These are phyloP conservation scores for Zangia roseola DNA, from an alignment of 768 basidiomycete genomes.

Conservation along the genomic window DNA sequence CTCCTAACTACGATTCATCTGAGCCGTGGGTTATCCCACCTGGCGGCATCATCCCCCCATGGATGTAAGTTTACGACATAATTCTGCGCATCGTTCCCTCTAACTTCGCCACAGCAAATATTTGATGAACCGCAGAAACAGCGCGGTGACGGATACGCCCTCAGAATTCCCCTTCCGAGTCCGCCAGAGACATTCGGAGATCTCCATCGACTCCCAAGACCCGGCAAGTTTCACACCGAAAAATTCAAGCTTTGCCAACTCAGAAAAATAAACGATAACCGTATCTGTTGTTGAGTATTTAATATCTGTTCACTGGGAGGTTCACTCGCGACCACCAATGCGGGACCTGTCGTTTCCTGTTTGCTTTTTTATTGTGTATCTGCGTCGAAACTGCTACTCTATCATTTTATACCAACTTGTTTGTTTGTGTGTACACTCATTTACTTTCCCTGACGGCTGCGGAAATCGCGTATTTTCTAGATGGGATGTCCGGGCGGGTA, in stretches of 20 bases:
- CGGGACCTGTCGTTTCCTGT: conserved; percentile 15
- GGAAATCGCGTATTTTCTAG: no score
- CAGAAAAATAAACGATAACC: conserved; percentile 23
- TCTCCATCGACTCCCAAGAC: conserved; percentile 34
- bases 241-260: conserved; percentile 25
- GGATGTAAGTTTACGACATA: conserved; percentile 52
- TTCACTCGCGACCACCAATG: conserved; percentile 15
- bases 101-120: conserved; percentile 23
- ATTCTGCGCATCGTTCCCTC: neutral
- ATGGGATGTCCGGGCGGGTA: no score
- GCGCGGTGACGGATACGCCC: neutral
- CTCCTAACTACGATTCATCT: conserved; percentile 59
- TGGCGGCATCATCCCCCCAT: conserved; percentile 63
- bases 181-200: conserved; percentile 30
- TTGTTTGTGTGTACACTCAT: neutral
- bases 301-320: conserved; percentile 1
- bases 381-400: neutral
- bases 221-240: conserved; percentile 24
- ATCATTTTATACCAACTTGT: neutral
- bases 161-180: conserved; percentile 33
- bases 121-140: conserved; percentile 16
- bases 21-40: conserved; percentile 74
- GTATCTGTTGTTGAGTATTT: neutral
- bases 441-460: no score
- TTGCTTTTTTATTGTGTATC: conserved; percentile 31